These are phyloP conservation scores for Flaveria floridana DNA, from an alignment of 140 eudicot species.

Conservation along the genomic window DNA sequence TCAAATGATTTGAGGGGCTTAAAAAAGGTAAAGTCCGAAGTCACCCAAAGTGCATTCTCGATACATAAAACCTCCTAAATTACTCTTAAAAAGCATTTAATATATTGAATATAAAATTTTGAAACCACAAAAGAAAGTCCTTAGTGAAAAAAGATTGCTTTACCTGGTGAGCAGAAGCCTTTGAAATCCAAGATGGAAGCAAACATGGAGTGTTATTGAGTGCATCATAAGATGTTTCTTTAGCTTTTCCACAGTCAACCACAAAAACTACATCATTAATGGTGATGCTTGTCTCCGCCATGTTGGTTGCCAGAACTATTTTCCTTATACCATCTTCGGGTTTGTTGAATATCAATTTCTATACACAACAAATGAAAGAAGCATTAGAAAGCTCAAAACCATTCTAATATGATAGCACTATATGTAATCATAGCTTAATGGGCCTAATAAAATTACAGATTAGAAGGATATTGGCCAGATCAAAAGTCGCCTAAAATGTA, in stretches of 20 bases:
- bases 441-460: not conserved
- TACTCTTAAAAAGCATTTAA: not conserved
- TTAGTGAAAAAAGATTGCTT: conserved; percentile 11
- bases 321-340: conserved; percentile 92
- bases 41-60: not conserved
- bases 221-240: conserved; percentile 97
- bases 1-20: not conserved
- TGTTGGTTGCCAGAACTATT: conserved; percentile 91
- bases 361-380: conserved; percentile 22
- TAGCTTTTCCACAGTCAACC: conserved; percentile 95
- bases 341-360: conserved; percentile 85
- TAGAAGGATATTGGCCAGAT: not conserved
- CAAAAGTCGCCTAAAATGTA: not conserved
- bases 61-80: not conserved
- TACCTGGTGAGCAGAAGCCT: conserved; percentile 97
- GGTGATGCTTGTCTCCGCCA: conserved; percentile 99
- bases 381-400: conserved; percentile 12
- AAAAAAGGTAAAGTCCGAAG: not conserved
- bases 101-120: not conserved
- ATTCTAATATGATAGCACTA: not conserved
- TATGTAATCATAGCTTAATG: not conserved
- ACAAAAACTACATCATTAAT: conserved; percentile 95
- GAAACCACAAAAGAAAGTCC: not conserved
- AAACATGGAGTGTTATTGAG: conserved; percentile 94
- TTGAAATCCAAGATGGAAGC: conserved; percentile 97